phyloP scores from a whole-genome alignment of 768 basidiomycete genomes.

The Boletus vermiculosoides region DNA sequence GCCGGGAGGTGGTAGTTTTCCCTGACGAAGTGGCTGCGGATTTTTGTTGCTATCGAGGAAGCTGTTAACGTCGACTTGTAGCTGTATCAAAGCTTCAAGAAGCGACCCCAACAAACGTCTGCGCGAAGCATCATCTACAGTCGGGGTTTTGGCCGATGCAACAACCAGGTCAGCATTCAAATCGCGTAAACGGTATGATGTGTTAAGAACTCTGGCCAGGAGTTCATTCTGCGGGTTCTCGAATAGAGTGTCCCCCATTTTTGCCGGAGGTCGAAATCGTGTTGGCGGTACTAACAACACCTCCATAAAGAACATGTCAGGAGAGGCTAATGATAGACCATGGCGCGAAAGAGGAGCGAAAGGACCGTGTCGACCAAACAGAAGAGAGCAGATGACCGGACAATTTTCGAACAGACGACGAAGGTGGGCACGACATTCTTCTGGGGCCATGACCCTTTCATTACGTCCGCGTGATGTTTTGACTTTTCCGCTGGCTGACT shows the following conservation, averaged over 20 bases:
- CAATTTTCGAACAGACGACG: constrained; percentile 87
- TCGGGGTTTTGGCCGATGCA: constrained; percentile 57
- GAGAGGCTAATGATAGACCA: constrained; percentile 66
- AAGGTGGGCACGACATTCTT: constrained; percentile 93
- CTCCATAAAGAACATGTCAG: constrained; percentile 98
- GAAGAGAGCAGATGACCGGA: constrained; percentile 71
- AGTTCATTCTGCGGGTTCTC: constrained; percentile 97
- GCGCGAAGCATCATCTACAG: constrained; percentile 49
- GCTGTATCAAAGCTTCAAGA: constrained; percentile 79
- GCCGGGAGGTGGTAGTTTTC: constrained; percentile 87
- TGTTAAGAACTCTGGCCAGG: constrained; percentile 73
- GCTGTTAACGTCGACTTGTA: constrained; percentile 93
- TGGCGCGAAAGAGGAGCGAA: constrained; percentile 61
- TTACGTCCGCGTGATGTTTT: constrained; percentile 79
- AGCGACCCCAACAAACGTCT: constrained; percentile 63
- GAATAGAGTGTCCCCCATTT: constrained; percentile 88
- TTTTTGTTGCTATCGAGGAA: constrained; percentile 98
- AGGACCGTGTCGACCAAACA: constrained; percentile 92
- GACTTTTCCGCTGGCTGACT: constrained; percentile 71
- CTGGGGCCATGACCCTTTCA: constrained; percentile 87
- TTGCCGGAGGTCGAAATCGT: constrained; percentile 91
- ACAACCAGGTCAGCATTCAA: constrained; percentile 63
- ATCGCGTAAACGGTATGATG: constrained; percentile 78
- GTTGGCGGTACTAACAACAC: constrained; percentile 90
- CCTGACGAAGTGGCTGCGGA: constrained; percentile 77